Percentiles rank a stretch among this genome's conserved stretches.
Evolutionary conservation across 768 basidiomycete genomes (phyloP).

Genomic region (Udeniomyces megalosporus): DNA sequence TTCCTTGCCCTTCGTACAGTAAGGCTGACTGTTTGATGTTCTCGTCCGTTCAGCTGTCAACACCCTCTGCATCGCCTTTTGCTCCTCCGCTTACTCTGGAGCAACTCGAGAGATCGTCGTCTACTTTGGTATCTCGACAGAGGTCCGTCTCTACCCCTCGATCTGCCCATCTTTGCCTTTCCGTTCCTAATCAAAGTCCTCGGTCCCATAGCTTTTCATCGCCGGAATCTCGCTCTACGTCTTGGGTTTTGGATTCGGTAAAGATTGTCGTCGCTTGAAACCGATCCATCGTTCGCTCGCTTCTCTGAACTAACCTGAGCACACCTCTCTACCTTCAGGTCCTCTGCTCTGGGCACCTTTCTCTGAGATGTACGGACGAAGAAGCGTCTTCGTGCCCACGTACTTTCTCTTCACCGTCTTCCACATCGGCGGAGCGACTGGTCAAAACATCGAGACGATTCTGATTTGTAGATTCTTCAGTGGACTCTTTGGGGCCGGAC

Average conservation of each 20-base stretch:
- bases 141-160: too few relatives aligned
- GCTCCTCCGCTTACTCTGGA: slow-evolving; percentile 12
- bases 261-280: too few relatives aligned
- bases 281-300: too few relatives aligned
- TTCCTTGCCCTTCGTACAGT: too few relatives aligned
- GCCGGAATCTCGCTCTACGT: slow-evolving; percentile 12
- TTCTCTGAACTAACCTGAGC: too few relatives aligned
- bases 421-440: slow-evolving; percentile 14
- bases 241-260: slow-evolving; percentile 11
- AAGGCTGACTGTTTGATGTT: too few relatives aligned
- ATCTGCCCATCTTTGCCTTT: too few relatives aligned
- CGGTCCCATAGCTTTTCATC: not conserved
- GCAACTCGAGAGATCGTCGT: not conserved
- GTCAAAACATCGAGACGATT: slow-evolving; percentile 16
- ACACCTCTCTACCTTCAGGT: too few relatives aligned
- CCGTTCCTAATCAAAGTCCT: too few relatives aligned
- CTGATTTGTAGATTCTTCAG: slow-evolving; percentile 10
- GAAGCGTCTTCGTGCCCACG: slow-evolving; percentile 9
- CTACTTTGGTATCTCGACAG: not conserved
- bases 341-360: slow-evolving; percentile 13
- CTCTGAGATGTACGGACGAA: slow-evolving; percentile 16
- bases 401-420: slow-evolving; percentile 15
- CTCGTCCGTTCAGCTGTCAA: too few relatives aligned
- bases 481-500: slow-evolving; percentile 9
- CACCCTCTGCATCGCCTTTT: slow-evolving; percentile 6